These are phyloP conservation scores for Daldinia concentrica DNA, from an alignment of 495 filamentous ascomycete genomes.

Conservation along the genomic window DNA sequence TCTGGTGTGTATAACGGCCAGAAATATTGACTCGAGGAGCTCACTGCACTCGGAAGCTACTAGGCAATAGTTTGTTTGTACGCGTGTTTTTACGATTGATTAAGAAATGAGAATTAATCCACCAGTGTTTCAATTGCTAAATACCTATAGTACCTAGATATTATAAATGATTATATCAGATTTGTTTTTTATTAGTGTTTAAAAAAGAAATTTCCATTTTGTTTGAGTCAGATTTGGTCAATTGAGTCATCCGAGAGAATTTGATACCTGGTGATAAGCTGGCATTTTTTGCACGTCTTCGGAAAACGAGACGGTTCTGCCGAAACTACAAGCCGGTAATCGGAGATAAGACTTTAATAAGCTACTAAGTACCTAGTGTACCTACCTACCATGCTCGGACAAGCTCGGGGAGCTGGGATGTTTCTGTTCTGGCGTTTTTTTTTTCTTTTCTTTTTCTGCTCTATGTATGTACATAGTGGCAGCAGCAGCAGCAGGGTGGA, in stretches of 20 bases:
- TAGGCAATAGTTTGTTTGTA: constrained; percentile 17
- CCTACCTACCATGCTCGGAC: neutral
- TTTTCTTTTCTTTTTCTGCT: too few relatives aligned
- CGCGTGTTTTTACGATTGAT: constrained; percentile 12
- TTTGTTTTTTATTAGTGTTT: neutral
- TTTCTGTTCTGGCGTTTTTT: neutral
- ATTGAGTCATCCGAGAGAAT: neutral
- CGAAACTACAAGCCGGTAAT: neutral
- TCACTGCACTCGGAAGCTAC: neutral
- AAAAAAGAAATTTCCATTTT: neutral
- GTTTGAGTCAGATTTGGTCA: neutral
- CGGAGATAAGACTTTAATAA: neutral
- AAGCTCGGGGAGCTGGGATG: neutral
- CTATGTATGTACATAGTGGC: too few relatives aligned
- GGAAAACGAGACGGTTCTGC: neutral
- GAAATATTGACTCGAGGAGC: constrained; percentile 1
- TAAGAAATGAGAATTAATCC: constrained; percentile 8
- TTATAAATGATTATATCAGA: neutral
- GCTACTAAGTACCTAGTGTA: neutral
- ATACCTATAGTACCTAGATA: neutral
- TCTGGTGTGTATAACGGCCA: constrained; percentile 29
- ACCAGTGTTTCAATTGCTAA: neutral
- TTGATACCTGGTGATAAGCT: neutral
- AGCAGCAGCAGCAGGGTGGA: neutral
- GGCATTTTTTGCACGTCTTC: neutral